Conservation (phyloP, 768 basidiomycete species). For the Podaxis pistillaris region DNA sequence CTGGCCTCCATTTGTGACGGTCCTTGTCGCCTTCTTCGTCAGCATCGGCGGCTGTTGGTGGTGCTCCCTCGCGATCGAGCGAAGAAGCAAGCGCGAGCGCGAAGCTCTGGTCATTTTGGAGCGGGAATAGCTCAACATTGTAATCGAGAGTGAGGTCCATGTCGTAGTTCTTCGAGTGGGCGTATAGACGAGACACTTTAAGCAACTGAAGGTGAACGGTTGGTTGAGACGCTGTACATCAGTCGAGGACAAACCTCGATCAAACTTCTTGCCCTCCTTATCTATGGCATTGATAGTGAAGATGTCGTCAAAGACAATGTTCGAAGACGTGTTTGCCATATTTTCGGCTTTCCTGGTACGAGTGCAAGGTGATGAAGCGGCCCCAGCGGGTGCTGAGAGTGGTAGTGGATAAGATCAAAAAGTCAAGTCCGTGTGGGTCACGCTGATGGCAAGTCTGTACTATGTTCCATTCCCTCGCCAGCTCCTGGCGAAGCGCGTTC, state of each 20-base stretch:
- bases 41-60: conserved; percentile 43
- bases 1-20: conserved; percentile 80
- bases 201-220: background rate
- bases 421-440: background rate
- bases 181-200: conserved; percentile 88
- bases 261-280: conserved; percentile 96
- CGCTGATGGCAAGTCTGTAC: background rate
- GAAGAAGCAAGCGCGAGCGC: conserved; percentile 86
- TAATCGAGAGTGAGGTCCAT: conserved; percentile 95
- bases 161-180: conserved; percentile 85
- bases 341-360: conserved; percentile 5
- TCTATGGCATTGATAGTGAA: conserved; percentile 85
- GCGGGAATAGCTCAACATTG: conserved; percentile 87
- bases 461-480: conserved; percentile 15
- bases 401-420: conserved; percentile 5
- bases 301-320: conserved; percentile 90
- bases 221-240: background rate
- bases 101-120: conserved; percentile 67
- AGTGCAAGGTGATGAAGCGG: conserved; percentile 11
- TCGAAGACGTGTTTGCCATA: conserved; percentile 62
- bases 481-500: background rate
- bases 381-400: background rate
- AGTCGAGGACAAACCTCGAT: conserved; percentile 69
- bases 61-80: conserved; percentile 54
- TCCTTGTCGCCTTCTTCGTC: conserved; percentile 70